These are phyloP conservation scores for Dictyostelium capitatum DNA, from an alignment of 78 protist genomes.

Conservation along the genomic window DNA sequence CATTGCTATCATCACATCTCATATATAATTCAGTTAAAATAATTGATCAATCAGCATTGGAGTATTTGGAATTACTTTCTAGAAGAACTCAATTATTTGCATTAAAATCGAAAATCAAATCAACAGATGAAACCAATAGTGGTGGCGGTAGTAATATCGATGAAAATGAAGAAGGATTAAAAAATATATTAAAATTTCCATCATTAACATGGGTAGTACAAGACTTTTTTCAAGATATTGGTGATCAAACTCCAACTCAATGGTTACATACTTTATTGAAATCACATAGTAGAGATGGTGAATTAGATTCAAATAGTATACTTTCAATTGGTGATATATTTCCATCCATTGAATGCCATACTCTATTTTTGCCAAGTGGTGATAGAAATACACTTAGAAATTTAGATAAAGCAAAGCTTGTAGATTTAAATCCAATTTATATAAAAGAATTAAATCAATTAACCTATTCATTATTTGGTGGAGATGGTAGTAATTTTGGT, in stretches of 20 bases:
- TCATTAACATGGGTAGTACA: conserved; percentile 75
- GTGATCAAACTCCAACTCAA: conserved; percentile 55
- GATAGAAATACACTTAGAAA: conserved; percentile 59
- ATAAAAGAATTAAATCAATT: conserved; percentile 21
- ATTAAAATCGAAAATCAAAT: conserved; percentile 58
- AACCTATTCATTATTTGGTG: conserved; percentile 14
- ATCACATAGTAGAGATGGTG: conserved; percentile 54
- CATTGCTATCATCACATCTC: conserved; percentile 41
- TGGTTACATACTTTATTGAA: conserved; percentile 42
- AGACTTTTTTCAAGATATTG: conserved; percentile 80
- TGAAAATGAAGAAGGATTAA: not conserved
- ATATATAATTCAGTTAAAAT: conserved; percentile 74
- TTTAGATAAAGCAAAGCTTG: conserved; percentile 4
- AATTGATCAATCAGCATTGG: conserved; percentile 71
- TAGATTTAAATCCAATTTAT: conserved; percentile 67
- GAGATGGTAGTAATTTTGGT: not conserved
- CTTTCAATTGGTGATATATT: conserved; percentile 48
- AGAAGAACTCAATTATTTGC: conserved; percentile 80
- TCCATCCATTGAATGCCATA: conserved; percentile 64
- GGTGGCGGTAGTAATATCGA: too few species aligned
- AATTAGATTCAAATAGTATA: not conserved
- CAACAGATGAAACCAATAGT: not conserved
- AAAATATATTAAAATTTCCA: conserved; percentile 26
- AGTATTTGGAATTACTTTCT: conserved; percentile 65
- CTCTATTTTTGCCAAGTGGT: conserved; percentile 66